Evolutionary conservation across 1,284 basidiomycete species (phyloP).

Genomic region (Ustilago hordei): DNA sequence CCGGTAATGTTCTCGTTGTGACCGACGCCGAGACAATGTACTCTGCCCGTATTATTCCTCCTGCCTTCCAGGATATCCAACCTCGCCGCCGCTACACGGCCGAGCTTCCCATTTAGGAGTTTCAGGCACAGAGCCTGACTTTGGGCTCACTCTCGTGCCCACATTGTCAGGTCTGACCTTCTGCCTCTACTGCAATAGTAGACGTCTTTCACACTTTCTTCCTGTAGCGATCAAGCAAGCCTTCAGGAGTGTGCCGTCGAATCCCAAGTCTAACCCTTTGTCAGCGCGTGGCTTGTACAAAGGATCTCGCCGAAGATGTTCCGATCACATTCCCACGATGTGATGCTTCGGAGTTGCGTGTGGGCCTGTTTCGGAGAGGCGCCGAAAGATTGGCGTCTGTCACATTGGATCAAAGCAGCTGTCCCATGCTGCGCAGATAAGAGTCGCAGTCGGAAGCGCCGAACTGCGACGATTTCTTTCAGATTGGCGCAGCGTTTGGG

Average conservation of each 20-base stretch:
- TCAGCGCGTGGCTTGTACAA: background rate
- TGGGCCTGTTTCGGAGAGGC: background rate
- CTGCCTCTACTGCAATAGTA: background rate
- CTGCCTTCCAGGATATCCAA: background rate
- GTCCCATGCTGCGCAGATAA: background rate
- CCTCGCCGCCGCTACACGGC: slow-evolving; percentile 1
- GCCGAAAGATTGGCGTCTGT: background rate
- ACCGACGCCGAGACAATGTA: slow-evolving; percentile 9
- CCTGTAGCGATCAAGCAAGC: background rate
- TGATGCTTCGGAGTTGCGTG: background rate
- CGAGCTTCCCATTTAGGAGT: background rate
- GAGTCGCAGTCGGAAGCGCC: too few species aligned
- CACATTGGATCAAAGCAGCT: background rate
- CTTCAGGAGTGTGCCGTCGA: background rate
- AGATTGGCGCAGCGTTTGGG: too few species aligned
- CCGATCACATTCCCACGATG: background rate
- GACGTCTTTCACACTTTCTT: background rate
- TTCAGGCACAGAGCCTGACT: background rate
- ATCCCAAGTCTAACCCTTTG: background rate
- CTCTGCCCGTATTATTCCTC: background rate
- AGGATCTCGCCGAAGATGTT: background rate
- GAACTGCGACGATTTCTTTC: too few species aligned
- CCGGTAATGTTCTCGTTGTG: slow-evolving; percentile 6
- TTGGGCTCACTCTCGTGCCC: background rate
- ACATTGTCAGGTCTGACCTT: background rate